A percentile compares a stretch with the other conserved stretches of the same genome.
Conservation (phyloP, 306 rosid species). For the Fragaria vesca region DNA sequence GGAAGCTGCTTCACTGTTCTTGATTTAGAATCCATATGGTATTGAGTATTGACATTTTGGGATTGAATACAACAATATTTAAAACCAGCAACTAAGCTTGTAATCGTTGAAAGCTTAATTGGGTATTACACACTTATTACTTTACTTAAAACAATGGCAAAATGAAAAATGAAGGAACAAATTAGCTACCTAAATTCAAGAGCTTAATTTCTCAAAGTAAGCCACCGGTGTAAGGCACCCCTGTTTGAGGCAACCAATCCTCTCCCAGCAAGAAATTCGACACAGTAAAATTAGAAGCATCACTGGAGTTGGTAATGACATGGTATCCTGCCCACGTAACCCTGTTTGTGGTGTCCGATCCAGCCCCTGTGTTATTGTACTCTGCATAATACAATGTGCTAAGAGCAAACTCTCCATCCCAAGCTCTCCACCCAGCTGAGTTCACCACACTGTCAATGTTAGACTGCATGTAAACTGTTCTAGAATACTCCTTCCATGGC, state of each 20-base stretch:
- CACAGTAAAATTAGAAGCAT: conserved; percentile 62
- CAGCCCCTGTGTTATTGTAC: conserved; percentile 60
- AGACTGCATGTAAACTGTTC: conserved; percentile 73
- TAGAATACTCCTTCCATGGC: conserved; percentile 84
- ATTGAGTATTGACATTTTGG: not conserved
- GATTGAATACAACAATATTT: not conserved
- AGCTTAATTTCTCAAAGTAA: conserved; percentile 16
- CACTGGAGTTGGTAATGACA: conserved; percentile 40
- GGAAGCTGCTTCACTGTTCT: not conserved
- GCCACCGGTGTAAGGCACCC: conserved; percentile 54
- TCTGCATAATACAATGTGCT: conserved; percentile 75
- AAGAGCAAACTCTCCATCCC: conserved; percentile 80
- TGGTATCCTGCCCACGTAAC: conserved; percentile 66
- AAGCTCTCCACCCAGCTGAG: conserved; percentile 64
- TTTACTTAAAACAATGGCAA: conserved; percentile 2
- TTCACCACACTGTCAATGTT: conserved; percentile 48
- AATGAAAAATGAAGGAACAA: not conserved
- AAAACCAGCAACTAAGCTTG: not conserved
- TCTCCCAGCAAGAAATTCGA: conserved; percentile 52
- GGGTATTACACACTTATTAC: conserved; percentile 10
- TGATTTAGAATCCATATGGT: not conserved
- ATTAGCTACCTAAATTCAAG: conserved; percentile 1
- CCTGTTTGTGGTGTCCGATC: conserved; percentile 47
- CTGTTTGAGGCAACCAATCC: conserved; percentile 69
- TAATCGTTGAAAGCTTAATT: not conserved